Base-by-base conservation (phyloP, 352 stramenopile genomes). In the Pythium utonaiense region DNA sequence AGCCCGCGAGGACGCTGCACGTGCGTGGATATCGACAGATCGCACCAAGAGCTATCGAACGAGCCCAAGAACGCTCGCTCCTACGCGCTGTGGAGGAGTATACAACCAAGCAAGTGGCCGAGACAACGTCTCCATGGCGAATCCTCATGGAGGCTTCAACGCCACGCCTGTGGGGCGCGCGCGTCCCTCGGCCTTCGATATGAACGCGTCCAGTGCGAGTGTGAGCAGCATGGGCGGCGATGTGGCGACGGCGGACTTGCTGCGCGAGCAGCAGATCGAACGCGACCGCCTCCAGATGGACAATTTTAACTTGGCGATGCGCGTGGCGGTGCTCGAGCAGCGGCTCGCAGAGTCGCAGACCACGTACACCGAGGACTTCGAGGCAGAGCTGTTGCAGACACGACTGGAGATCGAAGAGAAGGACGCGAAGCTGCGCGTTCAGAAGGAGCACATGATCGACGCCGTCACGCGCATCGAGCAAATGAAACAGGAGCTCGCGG, bases 231-330 rank as follows among this genome's bases (percentile, higher is more conserved):
- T 36, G 51, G 36, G 28, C 44, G 57, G 47, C 33, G 53, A 60
- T 25, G 34, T 13, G 19, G 60, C 60, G 22, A 42, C 53, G 21
- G 61, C 61, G 28, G 61, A 68, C 33, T 33, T 83, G 49, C 60
- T 88, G 21, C 75, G 78, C 27, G 75, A 85, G 50, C 74, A 88
- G 64, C 71, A 86, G 64, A 69, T 66, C 10, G 74, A 85, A 54
- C 74, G 73, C 42, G 76, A 91, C 49, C 73, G 74, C 3, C 68
- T 93, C 5, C 67, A 74, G 24, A 89, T 83, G 66, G 81, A 88
- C 50, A 88, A 86, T 63, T 88, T 88, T 55, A 90, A 90, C 69
- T 77, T 88, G 64, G 75, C 75, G 63, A 60, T 87, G 38, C 78
- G 77, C 17, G 78, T 90, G 41, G 80, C 80, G 30, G 76, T 77